Conservation (phyloP, 2,329 filamentous ascomycete species). For the Chrysoporthe deuterocubensis region DNA sequence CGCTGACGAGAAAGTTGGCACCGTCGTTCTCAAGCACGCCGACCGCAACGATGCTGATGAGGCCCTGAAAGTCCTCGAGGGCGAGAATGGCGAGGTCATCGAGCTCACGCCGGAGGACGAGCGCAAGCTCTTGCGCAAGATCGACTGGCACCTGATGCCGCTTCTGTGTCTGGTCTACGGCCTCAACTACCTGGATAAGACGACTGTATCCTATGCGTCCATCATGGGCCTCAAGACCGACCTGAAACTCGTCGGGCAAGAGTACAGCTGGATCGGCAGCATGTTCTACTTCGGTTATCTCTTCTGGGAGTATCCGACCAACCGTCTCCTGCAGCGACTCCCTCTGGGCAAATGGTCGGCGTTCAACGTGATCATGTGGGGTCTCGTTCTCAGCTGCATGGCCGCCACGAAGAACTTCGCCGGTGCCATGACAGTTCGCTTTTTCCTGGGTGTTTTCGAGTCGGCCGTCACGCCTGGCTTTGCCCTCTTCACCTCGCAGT, state of each 20-base stretch:
- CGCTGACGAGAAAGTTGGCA: slow-evolving; percentile 18
- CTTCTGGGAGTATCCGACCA: slow-evolving; percentile 69
- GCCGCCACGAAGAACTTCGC: slow-evolving; percentile 64
- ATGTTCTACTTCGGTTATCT: slow-evolving; percentile 47
- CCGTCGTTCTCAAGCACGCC: slow-evolving; percentile 39
- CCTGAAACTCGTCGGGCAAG: slow-evolving; percentile 65
- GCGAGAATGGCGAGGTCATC: slow-evolving; percentile 40
- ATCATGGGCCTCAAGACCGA: slow-evolving; percentile 57
- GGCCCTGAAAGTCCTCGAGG: slow-evolving; percentile 45
- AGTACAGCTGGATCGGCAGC: slow-evolving; percentile 59
- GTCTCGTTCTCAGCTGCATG: slow-evolving; percentile 60
- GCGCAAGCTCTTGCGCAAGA: slow-evolving; percentile 47
- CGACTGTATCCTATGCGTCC: slow-evolving; percentile 51
- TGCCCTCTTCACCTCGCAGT: slow-evolving; percentile 69
- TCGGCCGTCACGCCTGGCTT: slow-evolving; percentile 71
- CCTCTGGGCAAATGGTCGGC: slow-evolving; percentile 70
- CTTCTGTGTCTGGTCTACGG: slow-evolving; percentile 62
- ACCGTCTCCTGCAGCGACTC: slow-evolving; percentile 64
- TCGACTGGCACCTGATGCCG: slow-evolving; percentile 51
- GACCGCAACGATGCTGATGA: slow-evolving; percentile 47
- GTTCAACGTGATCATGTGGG: slow-evolving; percentile 68
- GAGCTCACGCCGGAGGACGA: slow-evolving; percentile 45
- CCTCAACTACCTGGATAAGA: slow-evolving; percentile 58
- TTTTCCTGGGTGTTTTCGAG: slow-evolving; percentile 72
- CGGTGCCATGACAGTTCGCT: slow-evolving; percentile 66